Conservation (phyloP, 202 grass and related monocot species). For the Alloteropsis angusta region DNA sequence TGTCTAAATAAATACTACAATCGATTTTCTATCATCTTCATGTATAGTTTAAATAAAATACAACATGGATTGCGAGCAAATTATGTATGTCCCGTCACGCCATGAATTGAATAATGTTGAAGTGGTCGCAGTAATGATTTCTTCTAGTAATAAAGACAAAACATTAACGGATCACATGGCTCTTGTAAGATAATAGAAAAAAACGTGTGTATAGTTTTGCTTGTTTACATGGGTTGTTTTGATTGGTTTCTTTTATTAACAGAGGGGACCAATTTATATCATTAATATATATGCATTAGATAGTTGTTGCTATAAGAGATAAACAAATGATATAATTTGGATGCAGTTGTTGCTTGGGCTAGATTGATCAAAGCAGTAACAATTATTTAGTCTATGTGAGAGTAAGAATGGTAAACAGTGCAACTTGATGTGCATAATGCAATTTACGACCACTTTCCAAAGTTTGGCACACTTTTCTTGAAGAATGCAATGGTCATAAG, state of each 20-base stretch:
- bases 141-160: neutral
- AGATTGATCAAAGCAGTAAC: neutral
- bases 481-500: neutral
- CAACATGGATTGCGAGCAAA: neutral
- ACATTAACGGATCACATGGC: neutral
- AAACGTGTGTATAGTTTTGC: neutral
- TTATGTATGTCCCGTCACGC: neutral
- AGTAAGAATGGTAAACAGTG: neutral
- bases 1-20: neutral
- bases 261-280: neutral
- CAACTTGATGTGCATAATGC: neutral
- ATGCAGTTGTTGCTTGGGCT: neutral
- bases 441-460: neutral
- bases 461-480: neutral
- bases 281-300: neutral
- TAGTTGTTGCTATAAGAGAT: neutral
- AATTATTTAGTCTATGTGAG: neutral
- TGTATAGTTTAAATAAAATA: neutral
- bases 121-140: neutral
- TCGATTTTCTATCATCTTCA: neutral
- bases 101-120: neutral
- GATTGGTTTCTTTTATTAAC: neutral
- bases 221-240: neutral
- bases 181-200: neutral
- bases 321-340: too few relatives aligned